Percentiles rank a stretch among this genome's conserved stretches.
Conservation (phyloP, 257 asterid genomes). For the Scutellaria minor region DNA sequence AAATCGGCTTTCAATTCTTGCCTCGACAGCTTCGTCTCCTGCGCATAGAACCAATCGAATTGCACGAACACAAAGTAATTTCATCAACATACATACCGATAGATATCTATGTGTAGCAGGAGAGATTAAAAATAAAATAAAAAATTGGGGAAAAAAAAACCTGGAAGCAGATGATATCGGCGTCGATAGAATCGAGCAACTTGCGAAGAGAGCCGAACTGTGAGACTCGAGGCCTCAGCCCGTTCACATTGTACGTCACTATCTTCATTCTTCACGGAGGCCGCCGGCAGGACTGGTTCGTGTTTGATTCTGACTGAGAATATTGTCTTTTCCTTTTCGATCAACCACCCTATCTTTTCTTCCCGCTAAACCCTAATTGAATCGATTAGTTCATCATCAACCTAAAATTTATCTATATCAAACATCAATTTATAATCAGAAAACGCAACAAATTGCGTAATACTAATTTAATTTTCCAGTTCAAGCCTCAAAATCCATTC, state of each 20-base stretch:
- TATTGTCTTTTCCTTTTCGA: not conserved
- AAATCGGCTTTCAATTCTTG: constrained; percentile 75
- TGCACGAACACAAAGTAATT: not conserved
- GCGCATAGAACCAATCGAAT: constrained; percentile 25
- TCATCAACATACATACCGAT: not conserved
- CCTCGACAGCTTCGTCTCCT: constrained; percentile 89
- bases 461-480: not conserved
- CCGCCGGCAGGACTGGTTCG: not conserved
- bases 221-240: constrained; percentile 81
- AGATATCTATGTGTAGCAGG: not conserved
- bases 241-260: constrained; percentile 93
- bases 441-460: not conserved
- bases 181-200: constrained; percentile 78
- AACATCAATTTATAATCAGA: not conserved
- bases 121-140: not conserved
- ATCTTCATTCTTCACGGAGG: constrained; percentile 61
- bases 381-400: not conserved
- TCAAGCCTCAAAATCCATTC: not conserved
- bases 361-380: not conserved
- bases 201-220: constrained; percentile 86
- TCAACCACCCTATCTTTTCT: not conserved
- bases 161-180: constrained; percentile 89
- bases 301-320: not conserved
- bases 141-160: constrained; percentile 30
- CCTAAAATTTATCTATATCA: not conserved